Conservation (phyloP, 306 rosid genomes). For the Amphicarpaea edgeworthii region DNA sequence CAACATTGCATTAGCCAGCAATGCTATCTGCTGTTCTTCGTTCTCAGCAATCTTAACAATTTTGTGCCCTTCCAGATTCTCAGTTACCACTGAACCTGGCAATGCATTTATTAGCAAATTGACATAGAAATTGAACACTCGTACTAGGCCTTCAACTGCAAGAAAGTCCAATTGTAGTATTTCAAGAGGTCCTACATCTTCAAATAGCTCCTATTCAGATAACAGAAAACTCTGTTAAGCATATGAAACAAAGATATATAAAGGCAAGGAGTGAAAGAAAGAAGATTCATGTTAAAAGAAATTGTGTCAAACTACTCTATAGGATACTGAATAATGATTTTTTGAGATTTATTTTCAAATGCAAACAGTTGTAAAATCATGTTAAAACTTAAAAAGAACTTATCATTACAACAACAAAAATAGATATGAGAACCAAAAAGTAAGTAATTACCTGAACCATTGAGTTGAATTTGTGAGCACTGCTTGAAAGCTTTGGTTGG, state of each 20-base stretch:
- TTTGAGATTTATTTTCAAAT: not conserved
- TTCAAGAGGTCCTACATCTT: slow-evolving; percentile 79
- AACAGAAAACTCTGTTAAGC: slow-evolving; percentile 3
- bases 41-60: slow-evolving; percentile 82
- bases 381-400: slow-evolving; percentile 14
- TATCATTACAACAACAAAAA: not conserved
- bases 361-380: not conserved
- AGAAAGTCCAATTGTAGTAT: slow-evolving; percentile 71
- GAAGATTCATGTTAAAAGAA: slow-evolving; percentile 4
- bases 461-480: slow-evolving; percentile 80
- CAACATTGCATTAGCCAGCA: slow-evolving; percentile 78
- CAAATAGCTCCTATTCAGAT: slow-evolving; percentile 73
- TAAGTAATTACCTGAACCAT: slow-evolving; percentile 78
- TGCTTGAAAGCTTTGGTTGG: slow-evolving; percentile 83
- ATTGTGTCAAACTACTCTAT: too few species aligned
- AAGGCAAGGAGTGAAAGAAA: slow-evolving; percentile 13
- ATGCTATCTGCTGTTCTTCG: slow-evolving; percentile 82
- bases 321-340: slow-evolving; percentile 19
- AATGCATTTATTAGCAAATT: slow-evolving; percentile 74
- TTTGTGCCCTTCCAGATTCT: slow-evolving; percentile 68
- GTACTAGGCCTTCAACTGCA: slow-evolving; percentile 77
- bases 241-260: slow-evolving; percentile 8
- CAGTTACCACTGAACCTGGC: slow-evolving; percentile 79
- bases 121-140: slow-evolving; percentile 69
- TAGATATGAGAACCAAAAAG: slow-evolving; percentile 4